Evolutionary conservation across 2,329 filamentous ascomycete genomes (phyloP).

Genomic region (Botrytis hyacinthi): DNA sequence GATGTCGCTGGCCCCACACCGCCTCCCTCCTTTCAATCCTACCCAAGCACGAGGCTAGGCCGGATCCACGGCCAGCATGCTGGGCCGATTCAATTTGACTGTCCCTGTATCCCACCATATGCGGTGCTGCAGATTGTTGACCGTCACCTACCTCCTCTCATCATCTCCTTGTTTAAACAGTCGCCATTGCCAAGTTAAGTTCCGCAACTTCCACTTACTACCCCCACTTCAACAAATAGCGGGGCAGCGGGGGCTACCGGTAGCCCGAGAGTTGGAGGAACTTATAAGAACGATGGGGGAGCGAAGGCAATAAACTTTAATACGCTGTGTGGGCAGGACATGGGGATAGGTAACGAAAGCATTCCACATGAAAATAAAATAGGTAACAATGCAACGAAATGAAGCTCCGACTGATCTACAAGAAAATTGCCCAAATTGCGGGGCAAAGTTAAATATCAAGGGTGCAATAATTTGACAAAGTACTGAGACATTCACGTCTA

Average conservation of each 20-base stretch:
- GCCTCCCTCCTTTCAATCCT: neutral
- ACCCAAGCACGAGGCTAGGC: neutral
- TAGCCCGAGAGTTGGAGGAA: neutral
- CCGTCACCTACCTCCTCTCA: neutral
- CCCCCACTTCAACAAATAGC: neutral
- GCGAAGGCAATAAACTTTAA: neutral
- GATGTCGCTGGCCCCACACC: neutral
- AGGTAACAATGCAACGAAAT: neutral
- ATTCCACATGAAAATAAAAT: neutral
- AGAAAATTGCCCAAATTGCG: neutral
- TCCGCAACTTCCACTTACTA: neutral
- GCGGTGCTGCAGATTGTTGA: neutral
- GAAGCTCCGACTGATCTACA: neutral
- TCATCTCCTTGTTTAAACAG: neutral
- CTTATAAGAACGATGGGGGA: neutral
- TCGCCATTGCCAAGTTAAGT: neutral
- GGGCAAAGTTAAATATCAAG: neutral
- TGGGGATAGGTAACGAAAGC: neutral
- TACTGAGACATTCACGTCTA: neutral
- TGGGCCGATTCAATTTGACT: neutral
- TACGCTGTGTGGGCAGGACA: neutral
- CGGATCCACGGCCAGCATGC: neutral
- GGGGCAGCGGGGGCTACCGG: neutral
- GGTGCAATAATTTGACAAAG: neutral
- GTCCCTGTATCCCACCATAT: neutral